Evolutionary conservation across 805 yeast species (phyloP).

Genomic region (Nakazawaea ishiwadae): DNA sequence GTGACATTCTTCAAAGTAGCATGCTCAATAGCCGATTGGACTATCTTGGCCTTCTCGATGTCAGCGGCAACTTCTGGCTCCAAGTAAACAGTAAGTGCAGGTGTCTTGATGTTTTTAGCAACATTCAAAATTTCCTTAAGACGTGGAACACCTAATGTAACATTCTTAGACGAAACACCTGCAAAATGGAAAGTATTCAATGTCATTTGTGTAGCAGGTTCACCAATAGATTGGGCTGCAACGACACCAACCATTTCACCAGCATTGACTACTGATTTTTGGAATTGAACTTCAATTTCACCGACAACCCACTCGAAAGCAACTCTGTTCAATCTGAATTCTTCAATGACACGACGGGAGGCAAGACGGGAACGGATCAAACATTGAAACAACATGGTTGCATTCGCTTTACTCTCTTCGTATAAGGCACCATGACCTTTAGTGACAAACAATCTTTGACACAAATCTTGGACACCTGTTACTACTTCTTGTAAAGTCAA

Average conservation of each 20-base stretch:
- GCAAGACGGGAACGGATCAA: slow-evolving; percentile 90
- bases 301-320: slow-evolving; percentile 97
- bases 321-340: slow-evolving; percentile 73
- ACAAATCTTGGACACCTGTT: slow-evolving; percentile 61
- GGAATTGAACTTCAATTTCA: slow-evolving; percentile 90
- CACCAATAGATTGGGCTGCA: slow-evolving; percentile 98
- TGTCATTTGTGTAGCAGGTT: slow-evolving; percentile 98
- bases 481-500: slow-evolving; percentile 81
- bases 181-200: slow-evolving; percentile 97
- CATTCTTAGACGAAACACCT: slow-evolving; percentile 95
- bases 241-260: slow-evolving; percentile 99
- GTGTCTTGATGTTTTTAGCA: slow-evolving; percentile 98
- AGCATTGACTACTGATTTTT: slow-evolving; percentile 86
- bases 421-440: slow-evolving; percentile 76
- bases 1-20: slow-evolving; percentile 93
- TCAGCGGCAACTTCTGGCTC: slow-evolving; percentile 76
- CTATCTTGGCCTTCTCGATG: slow-evolving; percentile 89
- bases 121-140: slow-evolving; percentile 96
- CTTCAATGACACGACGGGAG: slow-evolving; percentile 86
- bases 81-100: slow-evolving; percentile 94
- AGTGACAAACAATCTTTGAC: slow-evolving; percentile 64
- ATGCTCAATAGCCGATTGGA: slow-evolving; percentile 96
- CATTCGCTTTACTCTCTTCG: slow-evolving; percentile 87
- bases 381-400: slow-evolving; percentile 85
- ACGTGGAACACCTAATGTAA: slow-evolving; percentile 96